Evolutionary conservation across 2,329 filamentous ascomycete species (phyloP).

Genomic region (Pyrenochaeta sp.): DNA sequence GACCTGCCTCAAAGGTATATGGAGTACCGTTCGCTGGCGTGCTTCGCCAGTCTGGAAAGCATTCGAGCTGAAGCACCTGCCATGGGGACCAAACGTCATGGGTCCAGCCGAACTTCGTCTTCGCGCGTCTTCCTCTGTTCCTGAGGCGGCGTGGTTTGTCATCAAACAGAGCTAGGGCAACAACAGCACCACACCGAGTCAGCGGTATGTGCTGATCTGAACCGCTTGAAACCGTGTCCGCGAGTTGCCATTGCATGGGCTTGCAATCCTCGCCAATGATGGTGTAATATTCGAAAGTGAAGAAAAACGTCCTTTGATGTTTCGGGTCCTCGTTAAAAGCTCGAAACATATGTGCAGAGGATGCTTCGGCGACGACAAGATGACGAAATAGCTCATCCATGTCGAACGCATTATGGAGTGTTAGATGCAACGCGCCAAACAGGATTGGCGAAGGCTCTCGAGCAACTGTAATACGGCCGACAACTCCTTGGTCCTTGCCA

Average conservation of each 20-base stretch:
- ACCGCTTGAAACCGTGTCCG: constrained; percentile 56
- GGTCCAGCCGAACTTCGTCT: constrained; percentile 60
- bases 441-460: constrained; percentile 69
- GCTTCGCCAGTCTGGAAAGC: constrained; percentile 60
- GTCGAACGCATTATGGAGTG: constrained; percentile 66
- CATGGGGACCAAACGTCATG: constrained; percentile 69
- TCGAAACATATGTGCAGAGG: constrained; percentile 60
- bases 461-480: constrained; percentile 68
- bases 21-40: constrained; percentile 52
- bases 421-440: constrained; percentile 67
- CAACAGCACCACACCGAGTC: constrained; percentile 66
- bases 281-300: constrained; percentile 72
- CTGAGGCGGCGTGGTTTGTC: constrained; percentile 59
- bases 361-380: constrained; percentile 59
- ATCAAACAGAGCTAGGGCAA: constrained; percentile 66
- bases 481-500: constrained; percentile 52
- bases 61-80: constrained; percentile 57
- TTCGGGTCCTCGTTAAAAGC: constrained; percentile 57
- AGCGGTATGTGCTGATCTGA: constrained; percentile 65
- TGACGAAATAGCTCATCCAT: constrained; percentile 68
- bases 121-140: constrained; percentile 60
- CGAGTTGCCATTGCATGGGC: constrained; percentile 68
- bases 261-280: constrained; percentile 64
- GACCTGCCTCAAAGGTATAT: constrained; percentile 63
- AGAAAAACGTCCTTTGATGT: constrained; percentile 67